Evolutionary conservation across 2,329 filamentous ascomycete species (phyloP), one percentile per base, ranked within the genome.

Genomic region (Pseudogymnoascus sp.): DNA sequence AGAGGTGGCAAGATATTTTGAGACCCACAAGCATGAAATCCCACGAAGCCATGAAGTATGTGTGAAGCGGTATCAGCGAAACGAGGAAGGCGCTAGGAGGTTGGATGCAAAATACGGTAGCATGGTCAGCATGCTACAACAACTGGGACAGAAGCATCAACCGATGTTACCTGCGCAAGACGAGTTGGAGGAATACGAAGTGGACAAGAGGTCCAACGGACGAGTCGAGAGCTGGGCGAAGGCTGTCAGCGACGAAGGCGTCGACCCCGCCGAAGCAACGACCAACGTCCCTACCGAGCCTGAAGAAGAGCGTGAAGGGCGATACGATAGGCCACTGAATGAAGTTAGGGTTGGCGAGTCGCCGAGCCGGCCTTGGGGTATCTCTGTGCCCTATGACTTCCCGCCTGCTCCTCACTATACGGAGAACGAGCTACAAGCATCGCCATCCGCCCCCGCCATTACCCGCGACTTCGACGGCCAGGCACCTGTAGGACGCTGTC

Each of bases 321-420:
- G 87, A 69, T 97, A 96, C 72, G 91, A 96, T 67, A 84, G 92
- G 48, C 87, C 89, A 0, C 74, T 97, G 60, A 90, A 93, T 71
- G 93, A 97, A 69, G 84, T 97, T 8, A 83, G 93, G n/a, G 86
- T 97, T 21, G 93, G 93, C 45, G 93, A 97, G 74, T 96, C 90
- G 12, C 93, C 93, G 4, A 96, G 89, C 73, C 82, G 93, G 48
- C 93, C 93, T 12, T 97, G 92, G 92, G 92, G 92, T 5, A 96
- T 97, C 60, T 84, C 85, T 4, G 87, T 97, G 0, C 92, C 92
- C 2, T 74, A 84, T 37, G 78, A 82, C 65, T 78, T 82, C 62
- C 67, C 72, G 15, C 68, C 72, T 55, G 67, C 71, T 45, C 69
- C 72, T 25, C 70, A 35, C 15, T 35, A 55, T 10, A 35, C 29